phyloP scores from a whole-genome alignment of 148 eudicot species.

The Rhododendron ferrugineum region DNA sequence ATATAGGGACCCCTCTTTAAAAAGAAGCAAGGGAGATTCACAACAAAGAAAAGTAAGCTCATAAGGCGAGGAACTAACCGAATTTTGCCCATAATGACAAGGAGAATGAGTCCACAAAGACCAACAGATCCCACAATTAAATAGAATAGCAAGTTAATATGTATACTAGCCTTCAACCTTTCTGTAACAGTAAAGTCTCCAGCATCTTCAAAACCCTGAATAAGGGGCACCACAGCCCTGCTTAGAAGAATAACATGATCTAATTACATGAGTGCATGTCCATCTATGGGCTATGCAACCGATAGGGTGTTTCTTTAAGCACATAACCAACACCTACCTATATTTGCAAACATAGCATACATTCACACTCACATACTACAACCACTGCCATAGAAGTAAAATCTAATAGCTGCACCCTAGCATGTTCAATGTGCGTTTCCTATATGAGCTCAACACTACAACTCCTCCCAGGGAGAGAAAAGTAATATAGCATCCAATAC shows the following conservation, averaged over 20 bases:
- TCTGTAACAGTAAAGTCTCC: constrained; percentile 85
- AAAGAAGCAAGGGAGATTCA: neutral
- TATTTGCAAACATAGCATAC: neutral
- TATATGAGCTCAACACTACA: neutral
- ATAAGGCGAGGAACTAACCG: constrained; percentile 37
- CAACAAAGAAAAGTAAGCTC: constrained; percentile 6
- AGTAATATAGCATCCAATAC: neutral
- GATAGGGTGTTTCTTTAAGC: neutral
- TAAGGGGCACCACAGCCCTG: constrained; percentile 96
- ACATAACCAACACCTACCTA: constrained; percentile 1
- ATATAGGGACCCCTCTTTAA: neutral
- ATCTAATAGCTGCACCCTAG: neutral
- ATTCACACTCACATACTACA: neutral
- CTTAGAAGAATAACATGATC: constrained; percentile 35
- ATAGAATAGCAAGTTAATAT: constrained; percentile 78
- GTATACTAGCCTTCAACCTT: constrained; percentile 85
- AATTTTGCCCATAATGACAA: constrained; percentile 47
- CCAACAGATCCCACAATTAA: constrained; percentile 78
- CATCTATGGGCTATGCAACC: constrained; percentile 8
- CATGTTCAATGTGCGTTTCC: neutral
- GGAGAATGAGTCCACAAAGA: constrained; percentile 77
- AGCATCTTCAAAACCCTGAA: constrained; percentile 98
- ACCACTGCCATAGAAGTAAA: neutral
- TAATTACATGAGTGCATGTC: constrained; percentile 19
- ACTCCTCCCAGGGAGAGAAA: neutral